Percentiles rank a stretch among this genome's conserved stretches.
Conservation (phyloP, 1,284 basidiomycete genomes). For the Malassezia equina region DNA sequence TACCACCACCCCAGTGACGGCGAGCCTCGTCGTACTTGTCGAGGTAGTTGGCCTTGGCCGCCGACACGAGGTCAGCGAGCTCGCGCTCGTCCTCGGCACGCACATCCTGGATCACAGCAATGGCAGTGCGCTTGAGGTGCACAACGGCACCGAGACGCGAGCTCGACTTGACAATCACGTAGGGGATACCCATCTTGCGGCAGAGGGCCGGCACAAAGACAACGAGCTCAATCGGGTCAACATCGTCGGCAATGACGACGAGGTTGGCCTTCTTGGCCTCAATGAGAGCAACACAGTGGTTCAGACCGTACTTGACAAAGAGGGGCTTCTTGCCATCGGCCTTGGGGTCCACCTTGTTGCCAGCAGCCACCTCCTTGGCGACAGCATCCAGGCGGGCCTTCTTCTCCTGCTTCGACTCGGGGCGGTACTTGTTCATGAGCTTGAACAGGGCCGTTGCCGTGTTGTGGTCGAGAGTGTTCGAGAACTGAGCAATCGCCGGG, state of each 20-base stretch:
- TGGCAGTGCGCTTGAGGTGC: slow-evolving; percentile 94
- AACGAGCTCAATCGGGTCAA: slow-evolving; percentile 89
- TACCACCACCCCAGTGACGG: slow-evolving; percentile 88
- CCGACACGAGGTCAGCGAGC: slow-evolving; percentile 79
- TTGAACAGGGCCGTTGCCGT: slow-evolving; percentile 97
- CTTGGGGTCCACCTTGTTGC: slow-evolving; percentile 48
- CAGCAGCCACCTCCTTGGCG: slow-evolving; percentile 67
- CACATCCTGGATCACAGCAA: slow-evolving; percentile 83
- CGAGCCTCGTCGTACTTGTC: slow-evolving; percentile 91
- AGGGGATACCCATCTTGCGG: slow-evolving; percentile 97
- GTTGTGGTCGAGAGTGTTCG: slow-evolving; percentile 98
- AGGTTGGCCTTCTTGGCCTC: slow-evolving; percentile 89
- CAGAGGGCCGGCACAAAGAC: slow-evolving; percentile 96
- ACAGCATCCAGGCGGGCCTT: slow-evolving; percentile 74
- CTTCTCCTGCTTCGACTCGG: slow-evolving; percentile 93
- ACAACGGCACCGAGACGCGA: slow-evolving; percentile 91
- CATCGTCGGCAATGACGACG: slow-evolving; percentile 94
- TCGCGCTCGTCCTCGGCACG: slow-evolving; percentile 87
- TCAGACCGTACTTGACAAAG: slow-evolving; percentile 92
- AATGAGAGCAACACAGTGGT: slow-evolving; percentile 88
- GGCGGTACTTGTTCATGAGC: slow-evolving; percentile 88
- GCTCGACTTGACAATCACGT: slow-evolving; percentile 94
- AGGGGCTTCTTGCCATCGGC: slow-evolving; percentile 65
- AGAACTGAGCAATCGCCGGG: slow-evolving; percentile 94
- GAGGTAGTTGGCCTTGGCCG: slow-evolving; percentile 87